These are phyloP conservation scores for Mycena indigotica DNA, from an alignment of 768 basidiomycete species.

Conservation along the genomic window DNA sequence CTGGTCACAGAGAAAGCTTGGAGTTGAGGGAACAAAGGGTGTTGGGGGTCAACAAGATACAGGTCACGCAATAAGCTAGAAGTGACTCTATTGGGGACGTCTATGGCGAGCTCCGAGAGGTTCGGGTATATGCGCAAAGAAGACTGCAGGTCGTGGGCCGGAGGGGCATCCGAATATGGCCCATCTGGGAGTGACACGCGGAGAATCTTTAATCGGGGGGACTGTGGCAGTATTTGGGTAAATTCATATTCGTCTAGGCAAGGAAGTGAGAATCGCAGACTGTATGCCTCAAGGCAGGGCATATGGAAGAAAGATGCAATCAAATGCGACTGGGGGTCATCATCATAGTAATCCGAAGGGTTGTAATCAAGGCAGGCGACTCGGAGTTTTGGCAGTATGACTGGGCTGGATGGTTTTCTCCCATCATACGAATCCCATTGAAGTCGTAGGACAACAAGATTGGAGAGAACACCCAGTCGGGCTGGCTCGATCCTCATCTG, in stretches of 20 bases:
- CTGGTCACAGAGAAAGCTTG: not conserved
- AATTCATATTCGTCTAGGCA: too few relatives aligned
- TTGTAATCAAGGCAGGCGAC: not conserved
- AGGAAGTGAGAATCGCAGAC: too few relatives aligned
- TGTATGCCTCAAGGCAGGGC: slow-evolving; percentile 9
- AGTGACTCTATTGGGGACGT: not conserved
- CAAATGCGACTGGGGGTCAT: too few relatives aligned
- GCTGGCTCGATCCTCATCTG: too few relatives aligned
- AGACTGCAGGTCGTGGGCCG: not conserved
- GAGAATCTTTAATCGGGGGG: not conserved
- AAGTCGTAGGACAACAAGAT: not conserved
- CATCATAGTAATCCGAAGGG: too few relatives aligned
- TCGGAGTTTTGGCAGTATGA: not conserved
- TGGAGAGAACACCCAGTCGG: too few relatives aligned
- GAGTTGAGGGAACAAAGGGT: not conserved
- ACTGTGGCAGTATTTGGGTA: not conserved
- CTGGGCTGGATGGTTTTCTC: not conserved
- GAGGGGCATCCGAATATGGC: not conserved
- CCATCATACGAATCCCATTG: too few relatives aligned
- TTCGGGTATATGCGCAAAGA: slow-evolving; percentile 2
- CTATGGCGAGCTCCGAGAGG: slow-evolving; percentile 6
- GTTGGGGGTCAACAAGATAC: not conserved
- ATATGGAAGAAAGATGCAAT: slow-evolving; percentile 2
- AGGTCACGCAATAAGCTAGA: not conserved
- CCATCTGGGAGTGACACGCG: not conserved